phyloP scores from a whole-genome alignment of 2,329 filamentous ascomycete genomes.

The Lasiodiplodia hormozganensis region DNA sequence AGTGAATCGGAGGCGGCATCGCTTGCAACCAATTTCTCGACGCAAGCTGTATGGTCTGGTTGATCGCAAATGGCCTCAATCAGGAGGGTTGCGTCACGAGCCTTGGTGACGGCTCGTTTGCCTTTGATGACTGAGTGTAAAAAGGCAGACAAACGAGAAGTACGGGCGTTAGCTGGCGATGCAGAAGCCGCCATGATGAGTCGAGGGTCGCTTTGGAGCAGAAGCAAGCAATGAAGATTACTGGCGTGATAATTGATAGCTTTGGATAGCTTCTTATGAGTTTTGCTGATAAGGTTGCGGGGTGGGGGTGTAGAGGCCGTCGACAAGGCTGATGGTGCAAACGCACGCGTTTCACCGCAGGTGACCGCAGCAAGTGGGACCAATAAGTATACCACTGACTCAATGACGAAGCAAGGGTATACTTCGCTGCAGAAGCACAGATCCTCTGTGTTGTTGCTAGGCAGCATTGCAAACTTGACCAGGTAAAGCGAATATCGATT shows the following conservation, averaged over 20 bases:
- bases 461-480: background rate
- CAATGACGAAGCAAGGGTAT: background rate
- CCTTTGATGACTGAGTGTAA: conserved; percentile 51
- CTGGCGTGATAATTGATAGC: background rate
- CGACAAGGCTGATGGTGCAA: background rate
- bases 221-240: no score
- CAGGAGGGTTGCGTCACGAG: conserved; percentile 53
- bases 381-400: background rate
- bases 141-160: conserved; percentile 45
- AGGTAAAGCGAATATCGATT: background rate
- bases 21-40: conserved; percentile 43
- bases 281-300: background rate
- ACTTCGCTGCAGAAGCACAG: background rate
- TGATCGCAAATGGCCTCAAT: conserved; percentile 57
- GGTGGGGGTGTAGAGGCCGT: background rate
- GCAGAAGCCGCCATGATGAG: background rate
- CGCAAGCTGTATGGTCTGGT: conserved; percentile 48
- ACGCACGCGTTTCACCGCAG: conserved; percentile 5
- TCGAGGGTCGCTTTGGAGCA: background rate
- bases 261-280: background rate
- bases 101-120: conserved; percentile 46
- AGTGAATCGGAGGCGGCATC: conserved; percentile 43
- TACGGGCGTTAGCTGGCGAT: conserved; percentile 32
- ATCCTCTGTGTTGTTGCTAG: background rate
- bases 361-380: background rate